Base-by-base conservation (phyloP, 2,329 filamentous ascomycete genomes). In the Lachnellula hyalina region DNA sequence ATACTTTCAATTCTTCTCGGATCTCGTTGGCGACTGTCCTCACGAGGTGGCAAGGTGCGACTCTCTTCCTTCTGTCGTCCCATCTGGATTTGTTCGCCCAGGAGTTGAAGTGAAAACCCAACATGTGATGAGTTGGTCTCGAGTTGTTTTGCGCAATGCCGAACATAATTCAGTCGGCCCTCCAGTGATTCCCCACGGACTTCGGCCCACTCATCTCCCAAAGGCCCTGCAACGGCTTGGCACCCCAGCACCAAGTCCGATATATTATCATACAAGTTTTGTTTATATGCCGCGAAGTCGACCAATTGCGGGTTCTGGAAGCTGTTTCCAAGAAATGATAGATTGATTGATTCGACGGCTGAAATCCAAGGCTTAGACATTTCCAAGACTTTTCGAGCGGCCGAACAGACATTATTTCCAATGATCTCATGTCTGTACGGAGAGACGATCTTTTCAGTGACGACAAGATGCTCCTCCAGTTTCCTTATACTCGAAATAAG, bases 171-270 rank as follows among this genome's bases (percentile, higher is more conserved):
- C 25, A 97, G 73, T 21, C 94, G 85, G 62, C 90, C 90, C 67
- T 96, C 93, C 32, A 99, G 77, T 7, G 92, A 89, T 68, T 96
- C 90, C 1, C 91, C 90, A 44, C 91, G 85, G n/a, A 92, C 78
- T 69, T 96, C 91, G 4, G 92, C 84, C 94, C 94, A 99, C 73
- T 99, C 94, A 68, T 99, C 94, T 8, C 87, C 89, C 44, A 99
- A 73, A 5, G 94, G 94, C 8, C 90, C 90, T 5, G 91, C 89
- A n/a, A 97, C 87, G 23, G 89, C 85, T 72, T 99, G 94, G 66
- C 92, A 96, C 55, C 87, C 85, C 49, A 96, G 74, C 4, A 97
- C 75, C 28, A 99, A 80, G 69, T 97, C 94, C 8, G 91, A 92
- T 53, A 96, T 87, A 56, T 91, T 88, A 71, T 97, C 94, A 71